Conservation (phyloP, 1,284 basidiomycete species). For the Tilletia caries region DNA sequence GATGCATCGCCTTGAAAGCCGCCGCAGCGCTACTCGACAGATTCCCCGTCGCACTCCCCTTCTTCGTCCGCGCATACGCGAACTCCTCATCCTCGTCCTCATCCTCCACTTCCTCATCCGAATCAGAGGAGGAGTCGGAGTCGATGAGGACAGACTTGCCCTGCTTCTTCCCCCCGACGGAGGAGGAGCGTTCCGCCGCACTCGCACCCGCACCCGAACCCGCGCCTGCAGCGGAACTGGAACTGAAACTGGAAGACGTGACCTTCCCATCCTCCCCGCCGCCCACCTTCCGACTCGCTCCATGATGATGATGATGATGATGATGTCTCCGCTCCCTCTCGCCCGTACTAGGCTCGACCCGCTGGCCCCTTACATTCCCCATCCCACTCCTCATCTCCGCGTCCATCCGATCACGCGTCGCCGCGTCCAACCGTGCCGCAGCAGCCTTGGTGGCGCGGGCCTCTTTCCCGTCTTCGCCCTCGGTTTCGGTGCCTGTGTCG, state of each 20-base stretch:
- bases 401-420: slow-evolving; percentile 6
- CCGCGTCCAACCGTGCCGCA: neutral
- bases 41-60: neutral
- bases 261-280: neutral
- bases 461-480: neutral
- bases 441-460: neutral
- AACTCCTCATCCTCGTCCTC: slow-evolving; percentile 12
- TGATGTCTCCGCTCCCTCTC: neutral
- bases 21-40: neutral
- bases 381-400: slow-evolving; percentile 8
- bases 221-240: neutral
- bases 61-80: slow-evolving; percentile 9
- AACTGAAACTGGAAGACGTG: no score
- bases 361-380: slow-evolving; percentile 9
- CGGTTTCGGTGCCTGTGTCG: slow-evolving; percentile 1
- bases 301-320: slow-evolving; percentile 8
- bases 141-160: no score
- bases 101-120: neutral
- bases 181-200: no score
- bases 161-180: no score
- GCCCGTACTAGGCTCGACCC: slow-evolving; percentile 8
- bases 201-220: neutral
- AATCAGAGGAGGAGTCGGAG: neutral
- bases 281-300: neutral
- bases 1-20: slow-evolving; percentile 8